Evolutionary conservation across 805 yeast species (phyloP).

Genomic region (Wickerhamiella spandovensis): DNA sequence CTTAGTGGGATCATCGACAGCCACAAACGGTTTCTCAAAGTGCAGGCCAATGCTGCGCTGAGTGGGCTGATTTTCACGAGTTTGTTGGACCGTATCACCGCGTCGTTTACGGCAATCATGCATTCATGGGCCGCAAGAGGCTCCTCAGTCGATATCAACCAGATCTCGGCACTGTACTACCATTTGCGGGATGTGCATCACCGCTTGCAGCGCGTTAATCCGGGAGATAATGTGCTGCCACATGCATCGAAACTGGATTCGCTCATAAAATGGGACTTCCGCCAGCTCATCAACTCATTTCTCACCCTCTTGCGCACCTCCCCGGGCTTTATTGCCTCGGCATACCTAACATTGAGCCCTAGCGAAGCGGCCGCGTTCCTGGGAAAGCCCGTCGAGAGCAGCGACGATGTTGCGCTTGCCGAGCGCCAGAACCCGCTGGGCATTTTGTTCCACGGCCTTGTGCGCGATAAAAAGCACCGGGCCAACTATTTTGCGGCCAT

Average conservation of each 20-base stretch:
- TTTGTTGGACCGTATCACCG: neutral
- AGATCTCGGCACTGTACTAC: constrained; percentile 9
- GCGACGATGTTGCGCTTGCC: constrained; percentile 16
- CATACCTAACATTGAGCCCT: constrained; percentile 15
- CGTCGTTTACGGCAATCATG: neutral
- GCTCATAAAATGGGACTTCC: constrained; percentile 18
- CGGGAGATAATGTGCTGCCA: constrained; percentile 10
- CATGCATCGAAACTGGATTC: constrained; percentile 2
- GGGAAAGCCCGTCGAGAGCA: constrained; percentile 8
- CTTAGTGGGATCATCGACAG: neutral
- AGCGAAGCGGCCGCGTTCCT: constrained; percentile 14
- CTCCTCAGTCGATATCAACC: constrained; percentile 5
- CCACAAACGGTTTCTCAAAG: neutral
- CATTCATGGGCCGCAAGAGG: neutral
- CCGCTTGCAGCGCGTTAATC: constrained; percentile 6
- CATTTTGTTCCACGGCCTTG: constrained; percentile 21
- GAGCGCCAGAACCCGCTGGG: constrained; percentile 20
- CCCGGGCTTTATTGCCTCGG: constrained; percentile 24
- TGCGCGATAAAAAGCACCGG: constrained; percentile 19
- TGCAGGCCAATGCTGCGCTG: neutral
- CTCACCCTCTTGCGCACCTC: constrained; percentile 23
- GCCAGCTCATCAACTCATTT: constrained; percentile 23
- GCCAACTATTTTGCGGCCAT: constrained; percentile 20
- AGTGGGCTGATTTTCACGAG: neutral
- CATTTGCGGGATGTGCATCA: constrained; percentile 14